Evolutionary conservation across 1,284 basidiomycete species (phyloP), one percentile per base, ranked within the genome.

Genomic region (Pseudozyma sp.): DNA sequence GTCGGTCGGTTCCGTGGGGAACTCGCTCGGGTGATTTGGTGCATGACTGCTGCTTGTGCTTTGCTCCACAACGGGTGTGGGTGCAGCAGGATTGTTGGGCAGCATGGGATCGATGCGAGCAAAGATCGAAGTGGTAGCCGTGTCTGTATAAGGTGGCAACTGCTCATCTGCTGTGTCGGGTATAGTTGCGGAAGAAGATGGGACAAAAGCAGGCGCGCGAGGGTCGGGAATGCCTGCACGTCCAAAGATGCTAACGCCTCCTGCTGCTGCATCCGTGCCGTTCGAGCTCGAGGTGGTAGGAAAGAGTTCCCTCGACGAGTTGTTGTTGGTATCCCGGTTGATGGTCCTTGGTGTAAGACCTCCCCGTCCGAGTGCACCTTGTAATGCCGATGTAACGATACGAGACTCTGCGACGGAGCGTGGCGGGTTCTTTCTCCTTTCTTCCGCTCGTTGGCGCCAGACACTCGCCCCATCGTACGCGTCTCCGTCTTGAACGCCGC

Each of bases 161-260:
- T 36, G 21, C 11, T 51, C 16, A 50, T 19, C 35, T 10, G 38
- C n/a, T 4, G 44, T 18, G 19, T 31, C 6, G 25, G 25, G 25
- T 31, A 3, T 6, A 31, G 12, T 21, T 6, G 21, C 3, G 49
- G 34, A 16, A 9, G 49, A 44, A 11, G 50, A 52, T 10, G 83
- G 82, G 7, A 78, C 75, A 47, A 84, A 83, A 3, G 63, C 78
- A 5, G 76, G 21, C 34, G 82, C 82, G 14, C 75, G 62, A 3
- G 83, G 83, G 61, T 84, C 80, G 3, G 83, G 83, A 9, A 83
- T 68, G 5, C 76, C 70, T 1, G 76, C 74, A 13, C 83, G 69
- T 6, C 76, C 76, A 56, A 85, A 78, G 55, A 85, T 78, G 69
- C 77, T 79, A n/a, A 70, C 42, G 10, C 57, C 60, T 16, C 52